Base-by-base conservation (phyloP, 208 protist genomes). In the Wallacemonas rigidus region DNA sequence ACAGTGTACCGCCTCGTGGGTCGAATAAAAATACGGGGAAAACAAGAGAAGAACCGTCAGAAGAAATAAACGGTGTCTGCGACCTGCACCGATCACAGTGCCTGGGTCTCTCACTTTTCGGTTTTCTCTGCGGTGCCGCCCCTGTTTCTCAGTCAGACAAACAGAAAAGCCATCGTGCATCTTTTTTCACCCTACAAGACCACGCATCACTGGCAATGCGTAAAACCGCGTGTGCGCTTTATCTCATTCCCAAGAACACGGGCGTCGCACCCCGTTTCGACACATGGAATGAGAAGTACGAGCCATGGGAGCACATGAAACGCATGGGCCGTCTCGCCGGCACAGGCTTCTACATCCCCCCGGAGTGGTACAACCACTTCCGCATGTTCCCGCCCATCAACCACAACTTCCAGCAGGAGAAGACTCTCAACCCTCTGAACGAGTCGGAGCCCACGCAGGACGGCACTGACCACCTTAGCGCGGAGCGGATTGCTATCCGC, bases 341-440 rank as follows among this genome's bases (percentile, higher is more conserved):
- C 73, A 97, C 90, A 35, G 92, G 92, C 63, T 97, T 97, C 77
- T 97, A 97, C 84, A 95, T 97, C 61, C 92, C 92, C 0, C 92
- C 92, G 2, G 90, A 94, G 74, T 97, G 92, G 92, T 97, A 97
- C 84, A 92, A 87, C 48, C 92, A 97, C 86, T 97, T 97, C 64
- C 87, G 92, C 71, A 95, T 97, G 90, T 97, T 97, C 72, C 92
- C 92, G 36, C 92, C 92, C 17, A 91, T 95, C 39, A 87, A 93
- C 67, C 82, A 95, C 80, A 93, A 95, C 83, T 95, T 95, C 65
- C 85, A 87, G 73, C 86, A 97, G 74, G 92, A 97, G 79, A 83
- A 83, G 70, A 97, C 92, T 2, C 84, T 97, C 15, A 97, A 97
- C 81, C 92, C 92, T 56, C 81, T 90, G 17, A 93, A 92, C 67